These are phyloP conservation scores for Phanerodontia chrysosporium DNA, from an alignment of 768 basidiomycete species.

Conservation along the genomic window DNA sequence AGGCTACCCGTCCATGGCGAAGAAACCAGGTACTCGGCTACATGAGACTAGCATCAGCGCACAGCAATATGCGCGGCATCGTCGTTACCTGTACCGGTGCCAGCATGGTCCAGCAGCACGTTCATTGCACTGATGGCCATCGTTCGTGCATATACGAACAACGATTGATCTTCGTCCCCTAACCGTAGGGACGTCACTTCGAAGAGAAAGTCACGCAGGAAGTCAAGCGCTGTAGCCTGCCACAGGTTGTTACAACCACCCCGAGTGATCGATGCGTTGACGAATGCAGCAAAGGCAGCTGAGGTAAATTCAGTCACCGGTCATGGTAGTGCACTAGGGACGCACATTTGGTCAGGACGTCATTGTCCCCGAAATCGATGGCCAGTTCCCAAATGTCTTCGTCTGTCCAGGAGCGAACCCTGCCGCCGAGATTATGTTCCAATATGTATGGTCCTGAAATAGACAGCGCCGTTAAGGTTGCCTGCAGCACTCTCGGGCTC, in stretches of 20 bases:
- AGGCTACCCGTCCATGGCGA: slow-evolving; percentile 54
- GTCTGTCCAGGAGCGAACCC: slow-evolving; percentile 17
- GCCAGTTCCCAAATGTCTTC: slow-evolving; percentile 37
- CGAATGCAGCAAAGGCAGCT: slow-evolving; percentile 48
- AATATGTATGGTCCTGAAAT: neutral
- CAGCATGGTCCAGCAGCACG: neutral
- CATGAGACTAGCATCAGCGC: neutral
- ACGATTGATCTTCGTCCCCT: neutral
- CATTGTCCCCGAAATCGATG: slow-evolving; percentile 20
- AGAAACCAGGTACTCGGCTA: slow-evolving; percentile 18
- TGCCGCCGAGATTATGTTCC: neutral
- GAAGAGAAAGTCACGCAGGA: slow-evolving; percentile 36
- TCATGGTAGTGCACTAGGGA: too few relatives aligned
- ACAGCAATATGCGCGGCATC: too few relatives aligned
- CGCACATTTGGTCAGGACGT: slow-evolving; percentile 26
- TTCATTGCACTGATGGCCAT: neutral
- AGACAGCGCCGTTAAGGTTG: slow-evolving; percentile 33
- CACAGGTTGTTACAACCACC: slow-evolving; percentile 29
- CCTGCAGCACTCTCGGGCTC: slow-evolving; percentile 27
- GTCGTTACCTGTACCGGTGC: neutral
- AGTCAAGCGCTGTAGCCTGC: slow-evolving; percentile 50
- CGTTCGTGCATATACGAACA: neutral
- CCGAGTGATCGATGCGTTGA: slow-evolving; percentile 25
- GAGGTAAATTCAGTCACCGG: too few relatives aligned
- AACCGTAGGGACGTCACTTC: neutral